These are phyloP conservation scores for Pisolithus sp. DNA, from an alignment of 768 basidiomycete genomes.

Conservation along the genomic window DNA sequence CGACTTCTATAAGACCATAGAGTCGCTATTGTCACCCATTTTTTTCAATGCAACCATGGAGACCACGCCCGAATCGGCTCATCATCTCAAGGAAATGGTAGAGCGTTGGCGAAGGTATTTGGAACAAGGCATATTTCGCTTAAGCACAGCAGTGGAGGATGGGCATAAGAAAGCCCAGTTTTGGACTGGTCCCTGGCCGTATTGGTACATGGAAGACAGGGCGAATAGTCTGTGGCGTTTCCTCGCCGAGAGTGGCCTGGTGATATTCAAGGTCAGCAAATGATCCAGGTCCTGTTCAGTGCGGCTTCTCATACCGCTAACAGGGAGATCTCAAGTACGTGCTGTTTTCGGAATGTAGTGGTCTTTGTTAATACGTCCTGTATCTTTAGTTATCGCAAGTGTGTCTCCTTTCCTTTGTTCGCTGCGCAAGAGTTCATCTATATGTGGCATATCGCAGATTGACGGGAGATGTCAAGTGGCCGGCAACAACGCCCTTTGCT, in stretches of 20 bases:
- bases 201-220: slow-evolving; percentile 61
- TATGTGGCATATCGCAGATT: slow-evolving; percentile 44
- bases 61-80: slow-evolving; percentile 18
- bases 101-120: slow-evolving; percentile 70
- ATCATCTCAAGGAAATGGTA: slow-evolving; percentile 54
- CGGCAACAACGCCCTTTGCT: slow-evolving; percentile 67
- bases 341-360: neutral
- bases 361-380: slow-evolving; percentile 1
- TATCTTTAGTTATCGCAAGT: slow-evolving; percentile 73
- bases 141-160: slow-evolving; percentile 42
- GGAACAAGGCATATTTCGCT: slow-evolving; percentile 58
- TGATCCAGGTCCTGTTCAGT: neutral
- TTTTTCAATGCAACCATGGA: slow-evolving; percentile 45
- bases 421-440: neutral
- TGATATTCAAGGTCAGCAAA: slow-evolving; percentile 71
- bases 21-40: slow-evolving; percentile 45
- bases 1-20: slow-evolving; percentile 65
- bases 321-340: slow-evolving; percentile 89
- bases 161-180: slow-evolving; percentile 37
- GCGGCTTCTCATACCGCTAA: neutral
- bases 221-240: slow-evolving; percentile 46
- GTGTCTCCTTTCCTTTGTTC: slow-evolving; percentile 18
- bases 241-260: slow-evolving; percentile 54
- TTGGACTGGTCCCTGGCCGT: slow-evolving; percentile 72
- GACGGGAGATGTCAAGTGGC: slow-evolving; percentile 86